A percentile compares a stretch with the other conserved stretches of the same genome.
Conservation (phyloP, 2,329 filamentous ascomycete species). For the Fusarium pseudograminearum region DNA sequence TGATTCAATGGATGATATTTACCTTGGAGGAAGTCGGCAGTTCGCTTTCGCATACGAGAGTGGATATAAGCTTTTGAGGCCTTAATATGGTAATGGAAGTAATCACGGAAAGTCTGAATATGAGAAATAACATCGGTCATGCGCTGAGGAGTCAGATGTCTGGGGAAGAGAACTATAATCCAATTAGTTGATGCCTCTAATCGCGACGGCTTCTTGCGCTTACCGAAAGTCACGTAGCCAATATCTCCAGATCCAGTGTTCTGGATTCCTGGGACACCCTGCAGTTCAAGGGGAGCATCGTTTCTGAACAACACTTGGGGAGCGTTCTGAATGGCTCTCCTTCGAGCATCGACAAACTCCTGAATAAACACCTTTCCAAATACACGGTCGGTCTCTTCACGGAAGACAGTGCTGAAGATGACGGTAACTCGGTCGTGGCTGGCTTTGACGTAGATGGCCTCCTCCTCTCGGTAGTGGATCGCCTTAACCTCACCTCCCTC, state of each 20-base stretch:
- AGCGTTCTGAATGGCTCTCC: conserved; percentile 96
- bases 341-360: conserved; percentile 96
- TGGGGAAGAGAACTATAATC: conserved; percentile 85
- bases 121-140: conserved; percentile 97
- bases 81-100: conserved; percentile 99
- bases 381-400: conserved; percentile 96
- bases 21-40: conserved; percentile 98
- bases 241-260: conserved; percentile 84
- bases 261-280: conserved; percentile 85
- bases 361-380: conserved; percentile 99
- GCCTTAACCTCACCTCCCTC: conserved; percentile 95
- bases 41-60: conserved; percentile 96
- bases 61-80: conserved; percentile 99
- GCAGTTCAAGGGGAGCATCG: conserved; percentile 91
- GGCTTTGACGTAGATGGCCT: conserved; percentile 98
- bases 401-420: conserved; percentile 98
- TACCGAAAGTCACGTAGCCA: conserved; percentile 98
- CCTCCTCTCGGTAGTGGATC: conserved; percentile 98
- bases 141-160: conserved; percentile 89
- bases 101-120: conserved; percentile 99
- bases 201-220: background rate
- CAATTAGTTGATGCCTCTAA: conserved; percentile 36
- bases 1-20: conserved; percentile 50
- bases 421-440: conserved; percentile 97
- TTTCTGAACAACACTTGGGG: conserved; percentile 97